Base-by-base conservation (phyloP, 106 monocot species). In the Narthecium ossifragum region DNA sequence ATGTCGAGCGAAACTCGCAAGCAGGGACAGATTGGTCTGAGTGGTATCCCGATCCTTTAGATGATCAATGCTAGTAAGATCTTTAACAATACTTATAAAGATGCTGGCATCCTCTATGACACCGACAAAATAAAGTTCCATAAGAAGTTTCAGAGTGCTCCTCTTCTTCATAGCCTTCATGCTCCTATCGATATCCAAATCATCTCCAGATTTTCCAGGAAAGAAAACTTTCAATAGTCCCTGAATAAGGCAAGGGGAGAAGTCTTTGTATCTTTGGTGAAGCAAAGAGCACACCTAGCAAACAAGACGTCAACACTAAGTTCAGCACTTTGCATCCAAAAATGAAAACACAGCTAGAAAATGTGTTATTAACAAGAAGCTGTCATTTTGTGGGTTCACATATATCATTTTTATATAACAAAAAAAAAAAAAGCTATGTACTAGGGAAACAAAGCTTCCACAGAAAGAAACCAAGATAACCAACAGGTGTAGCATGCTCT, bases 111-210 rank as follows among this genome's bases (percentile, higher is more conserved):
- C 94, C 55, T 90, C 94, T 50, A 90, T 52, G 34, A 94, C 78
- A 37, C 90, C 94, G 70, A 94, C 94, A 80, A 90, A 80, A 78
- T 77, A 94, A 53, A 94, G 89, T 78, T 94, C 94, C 59, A 94
- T 57, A 36, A 94, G 75, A 34, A 94, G 90, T 56, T 86, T 94
- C 36, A 94, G 48, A 54, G 94, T 86, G 69, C 80, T 90, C 60
- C 94, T 72, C 62, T 80, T 94, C 72, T 86, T 94, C 83, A 90
- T 75, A 51, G 94, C 86, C 62, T 69, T 89, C 39, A 64, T 67
- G 57, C 62, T 94, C 45, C 63, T 86, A 57, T 86, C 91, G 41
- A 37, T 58, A 34, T 94, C 94, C 25, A 76, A 62, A 46, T 90
- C 93, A 60, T 94, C 94, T 59, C 73, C 79, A 78, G 60, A 56